phyloP scores from a whole-genome alignment of 768 basidiomycete species.

The Psilocybe cubensis region DNA sequence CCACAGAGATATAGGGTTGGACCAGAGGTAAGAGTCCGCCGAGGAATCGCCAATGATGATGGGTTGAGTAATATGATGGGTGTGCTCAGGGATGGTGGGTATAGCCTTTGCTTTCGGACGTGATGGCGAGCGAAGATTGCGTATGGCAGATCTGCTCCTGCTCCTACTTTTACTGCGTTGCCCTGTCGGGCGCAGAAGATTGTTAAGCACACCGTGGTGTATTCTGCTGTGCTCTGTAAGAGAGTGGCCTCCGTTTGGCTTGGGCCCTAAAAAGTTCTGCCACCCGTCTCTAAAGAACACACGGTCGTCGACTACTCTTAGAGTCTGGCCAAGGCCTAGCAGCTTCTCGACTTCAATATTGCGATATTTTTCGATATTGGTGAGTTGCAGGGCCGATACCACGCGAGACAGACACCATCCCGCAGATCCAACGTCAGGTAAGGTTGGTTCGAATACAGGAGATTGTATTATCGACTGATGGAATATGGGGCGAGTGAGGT shows the following conservation, averaged over 20 bases:
- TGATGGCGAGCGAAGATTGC: conserved; percentile 15
- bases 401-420: conserved; percentile 71
- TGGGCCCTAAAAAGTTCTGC: conserved; percentile 37
- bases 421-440: conserved; percentile 61
- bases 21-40: conserved; percentile 68
- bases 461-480: conserved; percentile 79
- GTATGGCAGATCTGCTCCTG: conserved; percentile 24
- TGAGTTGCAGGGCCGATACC: conserved; percentile 56
- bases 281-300: conserved; percentile 67
- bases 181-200: conserved; percentile 1
- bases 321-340: conserved; percentile 48
- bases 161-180: conserved; percentile 27
- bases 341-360: conserved; percentile 61
- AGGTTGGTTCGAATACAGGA: conserved; percentile 60
- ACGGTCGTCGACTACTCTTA: conserved; percentile 71
- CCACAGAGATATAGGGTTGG: conserved; percentile 63
- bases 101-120: conserved; percentile 3
- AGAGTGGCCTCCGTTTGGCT: conserved; percentile 23
- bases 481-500: conserved; percentile 64
- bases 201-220: neutral
- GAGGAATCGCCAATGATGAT: conserved; percentile 78
- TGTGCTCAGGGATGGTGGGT: conserved; percentile 16
- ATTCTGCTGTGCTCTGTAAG: conserved; percentile 7
- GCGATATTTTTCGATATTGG: conserved; percentile 65
- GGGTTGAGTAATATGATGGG: conserved; percentile 48